Percentiles rank a stretch among this genome's conserved stretches.
phyloP scores from a whole-genome alignment of 192 early-diverging fungal species.

The Neocallimastix lanati region DNA sequence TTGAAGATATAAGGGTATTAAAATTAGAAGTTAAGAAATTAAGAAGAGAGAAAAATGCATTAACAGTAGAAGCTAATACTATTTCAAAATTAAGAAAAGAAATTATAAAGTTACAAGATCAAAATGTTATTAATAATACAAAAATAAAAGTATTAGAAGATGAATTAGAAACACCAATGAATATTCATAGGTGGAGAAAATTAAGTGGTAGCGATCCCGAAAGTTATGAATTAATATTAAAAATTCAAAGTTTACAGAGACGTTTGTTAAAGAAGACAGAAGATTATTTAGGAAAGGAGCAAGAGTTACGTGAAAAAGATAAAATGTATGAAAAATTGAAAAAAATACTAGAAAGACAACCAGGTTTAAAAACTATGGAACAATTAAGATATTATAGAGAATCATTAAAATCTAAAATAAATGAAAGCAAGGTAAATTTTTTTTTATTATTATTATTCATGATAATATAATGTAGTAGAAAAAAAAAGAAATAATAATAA shows the following conservation, averaged over 20 bases:
- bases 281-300: conserved; percentile 38
- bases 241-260: conserved; percentile 39
- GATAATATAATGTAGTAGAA: too few species aligned
- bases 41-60: conserved; percentile 31
- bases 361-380: conserved; percentile 32
- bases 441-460: background rate
- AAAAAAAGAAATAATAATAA: too few species aligned
- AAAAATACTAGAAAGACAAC: conserved; percentile 28
- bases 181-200: conserved; percentile 41
- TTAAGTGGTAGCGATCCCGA: conserved; percentile 35
- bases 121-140: conserved; percentile 29
- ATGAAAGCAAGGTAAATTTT: conserved; percentile 18
- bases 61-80: conserved; percentile 36
- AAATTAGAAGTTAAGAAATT: conserved; percentile 39
- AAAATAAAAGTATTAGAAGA: conserved; percentile 39
- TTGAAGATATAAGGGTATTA: conserved; percentile 42
- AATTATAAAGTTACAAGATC: conserved; percentile 29
- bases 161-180: conserved; percentile 45
- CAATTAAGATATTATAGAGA: conserved; percentile 24
- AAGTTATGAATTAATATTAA: conserved; percentile 37
- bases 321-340: conserved; percentile 37
- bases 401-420: conserved; percentile 23
- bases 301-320: conserved; percentile 33
- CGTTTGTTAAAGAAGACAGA: conserved; percentile 39
- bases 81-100: conserved; percentile 27